Base-by-base conservation (phyloP, 2,329 filamentous ascomycete genomes). In the Ceratocystiopsis brevicomis region DNA sequence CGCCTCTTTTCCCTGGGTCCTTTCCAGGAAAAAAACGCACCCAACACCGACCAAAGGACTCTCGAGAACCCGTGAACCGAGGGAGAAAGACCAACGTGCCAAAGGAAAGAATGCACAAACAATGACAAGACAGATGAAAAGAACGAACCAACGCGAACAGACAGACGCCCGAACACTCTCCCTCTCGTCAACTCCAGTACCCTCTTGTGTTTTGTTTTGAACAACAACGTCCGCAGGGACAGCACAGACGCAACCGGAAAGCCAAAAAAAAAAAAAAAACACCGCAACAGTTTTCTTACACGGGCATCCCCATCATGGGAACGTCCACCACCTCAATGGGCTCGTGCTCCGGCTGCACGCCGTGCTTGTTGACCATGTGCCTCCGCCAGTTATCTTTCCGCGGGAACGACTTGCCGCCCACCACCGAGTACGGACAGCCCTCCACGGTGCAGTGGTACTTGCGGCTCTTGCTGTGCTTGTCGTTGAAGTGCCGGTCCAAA, bases 371-470 rank as follows among this genome's bases (percentile, higher is more conserved):
- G 34, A 64, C 60, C 70, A 76, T 75, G 52, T 76, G 72, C 44
- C 72, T 59, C 50, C 71, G 67, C 71, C 71, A 76, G 54, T 76
- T 76, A 51, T 76, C 72, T 52, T 76, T 76, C 43, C 72, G 60
- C 1, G 71, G 70, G 49, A 76, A 76, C 0, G 67, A 69, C 48
- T 72, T 74, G 44, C 71, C 69, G 10, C 71, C 71, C 15, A 59
- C 54, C 44, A 62, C 64, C n/a, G 69, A 74, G 52, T 72, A 76
- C 6, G 67, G 61, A 50, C 72, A 76, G 8, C 63, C 64, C 2
- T 59, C 60, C 5, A 71, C 62, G 0, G 64, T 68, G 50, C 72
- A 76, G 53, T 75, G 70, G 44, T 69, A 76, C 46, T 71, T 71
- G 54, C 69, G 70, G 46, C 66, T 70, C 58, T 74, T 73, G 49